These are phyloP conservation scores for Suillus ampliporus DNA, from an alignment of 768 basidiomycete species.

Conservation along the genomic window DNA sequence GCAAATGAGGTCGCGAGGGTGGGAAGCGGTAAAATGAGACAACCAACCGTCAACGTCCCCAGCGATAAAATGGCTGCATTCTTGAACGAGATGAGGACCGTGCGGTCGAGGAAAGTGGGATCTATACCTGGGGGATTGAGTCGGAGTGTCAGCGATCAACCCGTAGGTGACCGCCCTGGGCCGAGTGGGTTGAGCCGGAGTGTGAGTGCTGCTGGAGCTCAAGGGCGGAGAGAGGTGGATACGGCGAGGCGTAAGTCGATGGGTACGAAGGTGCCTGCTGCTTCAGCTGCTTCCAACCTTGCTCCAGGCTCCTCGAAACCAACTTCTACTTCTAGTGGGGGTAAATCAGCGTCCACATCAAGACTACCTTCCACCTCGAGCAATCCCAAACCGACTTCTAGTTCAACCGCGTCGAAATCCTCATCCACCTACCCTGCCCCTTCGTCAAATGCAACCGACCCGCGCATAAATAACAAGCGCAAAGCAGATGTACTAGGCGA, in stretches of 20 bases:
- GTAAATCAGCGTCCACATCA: not conserved
- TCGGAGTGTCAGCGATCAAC: conserved; percentile 32
- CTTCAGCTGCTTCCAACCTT: not conserved
- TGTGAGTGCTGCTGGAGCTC: not conserved
- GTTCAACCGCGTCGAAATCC: not conserved
- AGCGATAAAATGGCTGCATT: conserved; percentile 87
- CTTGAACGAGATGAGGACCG: conserved; percentile 79
- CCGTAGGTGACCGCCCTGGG: not conserved
- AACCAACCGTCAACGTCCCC: conserved; percentile 73
- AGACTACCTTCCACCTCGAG: not conserved
- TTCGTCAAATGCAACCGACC: not conserved
- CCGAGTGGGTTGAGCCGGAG: conserved; percentile 9
- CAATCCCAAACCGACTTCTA: not conserved
- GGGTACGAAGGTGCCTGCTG: conserved; percentile 37
- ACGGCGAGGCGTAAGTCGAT: conserved; percentile 34
- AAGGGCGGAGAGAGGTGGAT: not conserved
- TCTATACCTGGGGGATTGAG: conserved; percentile 37
- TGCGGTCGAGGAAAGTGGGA: conserved; percentile 63
- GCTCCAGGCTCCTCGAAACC: not conserved
- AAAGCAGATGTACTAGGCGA: conserved; percentile 2
- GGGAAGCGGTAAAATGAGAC: conserved; percentile 42
- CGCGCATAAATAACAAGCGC: not conserved
- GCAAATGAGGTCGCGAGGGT: conserved; percentile 54
- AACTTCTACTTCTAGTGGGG: not conserved
- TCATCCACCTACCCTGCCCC: not conserved